phyloP scores from a whole-genome alignment of 225 moss, liverwort and hornwort genomes.

The Antitrichia curtipendula region DNA sequence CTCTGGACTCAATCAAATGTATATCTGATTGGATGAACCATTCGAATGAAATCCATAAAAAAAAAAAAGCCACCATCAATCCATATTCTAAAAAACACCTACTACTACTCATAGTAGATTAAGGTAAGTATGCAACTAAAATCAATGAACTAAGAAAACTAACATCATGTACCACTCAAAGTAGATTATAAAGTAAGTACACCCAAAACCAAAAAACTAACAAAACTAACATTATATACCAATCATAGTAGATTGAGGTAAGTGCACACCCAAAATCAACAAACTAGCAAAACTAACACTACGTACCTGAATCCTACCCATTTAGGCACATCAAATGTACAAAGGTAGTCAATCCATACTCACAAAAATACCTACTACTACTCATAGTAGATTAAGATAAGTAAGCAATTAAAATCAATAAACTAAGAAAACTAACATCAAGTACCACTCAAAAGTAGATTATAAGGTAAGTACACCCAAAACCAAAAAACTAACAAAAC shows the following conservation, averaged over 20 bases:
- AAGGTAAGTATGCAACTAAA: neutral
- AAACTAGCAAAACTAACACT: neutral
- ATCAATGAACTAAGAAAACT: neutral
- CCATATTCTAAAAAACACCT: neutral
- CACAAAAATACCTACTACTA: too few species aligned
- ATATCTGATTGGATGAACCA: too few species aligned
- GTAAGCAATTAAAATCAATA: too few species aligned
- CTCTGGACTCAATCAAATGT: too few species aligned
- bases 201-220: neutral
- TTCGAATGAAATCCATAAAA: neutral
- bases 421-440: too few species aligned
- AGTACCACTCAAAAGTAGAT: too few species aligned
- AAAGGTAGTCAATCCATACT: too few species aligned
- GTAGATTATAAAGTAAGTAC: neutral
- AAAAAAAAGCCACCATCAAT: neutral
- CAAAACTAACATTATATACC: neutral
- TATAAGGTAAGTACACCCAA: too few species aligned
- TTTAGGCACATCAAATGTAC: neutral
- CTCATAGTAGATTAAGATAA: too few species aligned
- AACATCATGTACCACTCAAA: neutral
- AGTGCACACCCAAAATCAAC: neutral
- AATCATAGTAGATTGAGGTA: neutral
- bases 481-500: too few species aligned
- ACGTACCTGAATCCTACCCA: neutral
- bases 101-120: neutral